Evolutionary conservation across 1,284 basidiomycete species (phyloP), one percentile per base, ranked within the genome.

Genomic region (Cronartium quercuum): DNA sequence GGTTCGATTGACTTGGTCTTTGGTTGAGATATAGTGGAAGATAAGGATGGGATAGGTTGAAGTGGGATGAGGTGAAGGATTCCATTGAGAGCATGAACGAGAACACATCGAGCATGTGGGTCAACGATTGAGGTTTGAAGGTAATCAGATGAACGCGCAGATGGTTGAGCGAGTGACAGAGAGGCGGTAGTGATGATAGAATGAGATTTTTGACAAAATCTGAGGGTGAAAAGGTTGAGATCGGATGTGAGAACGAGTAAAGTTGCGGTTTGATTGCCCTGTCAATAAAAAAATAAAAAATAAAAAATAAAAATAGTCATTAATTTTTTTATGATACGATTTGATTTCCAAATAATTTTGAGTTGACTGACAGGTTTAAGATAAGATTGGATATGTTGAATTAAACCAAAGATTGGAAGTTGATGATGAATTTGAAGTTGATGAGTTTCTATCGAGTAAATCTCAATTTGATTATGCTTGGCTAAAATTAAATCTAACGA

Each of bases 331-430:
- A 42, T 6, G 4, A 18, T 37, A 42, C 3, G 35, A 44, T 42
- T 29, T 6, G 3, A 40, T 15, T 29, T 12, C 18, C 5, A 15
- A 21, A 10, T 34, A n/a, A n/a, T n/a, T n/a, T n/a, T 15, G 47
- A 55, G 35, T 24, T 24, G 55, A 21, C 66, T 12, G 5, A 62
- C 57, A 9, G 4, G 18, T 62, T 70, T 70, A 13, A 62, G 42
- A 21, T 70, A 70, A 37, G 60, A 70, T 47, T 70, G 61, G 37
- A 70, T 70, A 38, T 70, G 68, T 51, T 70, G 40, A n/a, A 70
- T 55, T 6, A 63, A 40, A 70, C 47, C 60, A 40, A 70, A 63
- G 41, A 70, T 18, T 18, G 35, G 51, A 5, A 38, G 29, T 24
- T 29, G 18, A 34, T 70, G 58, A 24, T 62, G 60, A 34, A 70